A percentile compares a stretch with the other conserved stretches of the same genome.
Evolutionary conservation across 257 asterid genomes (phyloP).

Genomic region (Plantago ovata): DNA sequence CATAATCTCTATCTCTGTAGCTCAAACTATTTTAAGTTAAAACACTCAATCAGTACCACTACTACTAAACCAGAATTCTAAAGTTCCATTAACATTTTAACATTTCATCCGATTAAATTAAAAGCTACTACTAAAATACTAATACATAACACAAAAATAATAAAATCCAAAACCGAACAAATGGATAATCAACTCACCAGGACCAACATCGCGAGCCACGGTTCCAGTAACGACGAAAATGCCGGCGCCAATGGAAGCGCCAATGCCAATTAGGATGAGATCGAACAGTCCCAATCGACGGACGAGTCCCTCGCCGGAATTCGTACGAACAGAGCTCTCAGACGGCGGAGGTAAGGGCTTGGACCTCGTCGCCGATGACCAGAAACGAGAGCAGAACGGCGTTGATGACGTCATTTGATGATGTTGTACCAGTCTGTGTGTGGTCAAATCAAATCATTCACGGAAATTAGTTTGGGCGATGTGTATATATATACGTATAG

Average conservation of each 20-base stretch:
- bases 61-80: neutral
- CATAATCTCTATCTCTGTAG: too few species aligned
- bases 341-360: constrained; percentile 50
- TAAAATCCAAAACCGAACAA: neutral
- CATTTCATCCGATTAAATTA: neutral
- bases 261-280: constrained; percentile 81
- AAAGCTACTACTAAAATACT: neutral
- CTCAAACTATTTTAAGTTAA: neutral
- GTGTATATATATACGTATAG: too few species aligned
- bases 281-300: constrained; percentile 80
- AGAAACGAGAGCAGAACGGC: constrained; percentile 59
- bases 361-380: constrained; percentile 72
- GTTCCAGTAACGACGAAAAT: constrained; percentile 97
- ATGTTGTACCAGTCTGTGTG: too few species aligned
- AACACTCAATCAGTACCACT: neutral
- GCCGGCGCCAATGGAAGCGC: constrained; percentile 98
- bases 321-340: constrained; percentile 30
- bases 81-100: neutral
- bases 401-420: constrained; percentile 28
- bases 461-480: too few species aligned
- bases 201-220: constrained; percentile 91
- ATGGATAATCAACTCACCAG: constrained; percentile 49
- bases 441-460: too few species aligned
- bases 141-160: neutral
- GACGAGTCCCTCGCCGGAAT: constrained; percentile 57